Evolutionary conservation across 1,139 yeast species (phyloP), one percentile per base, ranked within the genome.

Genomic region (Blastobotrys arbuscula): DNA sequence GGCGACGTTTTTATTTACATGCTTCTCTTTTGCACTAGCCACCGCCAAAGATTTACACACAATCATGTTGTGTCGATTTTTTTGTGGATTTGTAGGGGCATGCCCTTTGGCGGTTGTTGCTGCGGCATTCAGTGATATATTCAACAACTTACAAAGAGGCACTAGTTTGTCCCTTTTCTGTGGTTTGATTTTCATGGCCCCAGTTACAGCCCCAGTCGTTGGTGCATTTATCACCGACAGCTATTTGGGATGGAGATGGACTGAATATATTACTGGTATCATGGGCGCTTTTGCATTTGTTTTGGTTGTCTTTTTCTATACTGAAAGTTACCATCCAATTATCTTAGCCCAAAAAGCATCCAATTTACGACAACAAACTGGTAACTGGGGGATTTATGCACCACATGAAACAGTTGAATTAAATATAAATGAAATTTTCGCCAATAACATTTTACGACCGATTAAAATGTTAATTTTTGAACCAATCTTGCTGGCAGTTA

Each of bases 91-190:
- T 39, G 15, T 41, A 18, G 50, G 48, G 53, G 86, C 92, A 16
- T 86, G 92, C 8, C 85, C 94, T 0, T 65, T 87, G 61, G 92
- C 85, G 18, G 86, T 84, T 36, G 89, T 84, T 8, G 95, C 94
- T 21, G 95, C 94, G 28, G 77, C 85, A 0, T 81, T 85, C 72
- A 82, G 92, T 3, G 96, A 87, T 62, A 72, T 85, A 71, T 85
- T 78, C 61, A 75, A 75, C 53, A 77, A 81, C 50, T 64, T 64
- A 24, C 58, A 72, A 13, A 76, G 96, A 64, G 95, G 95, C 55
- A 76, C 74, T 34, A 88, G 89, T 9, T 70, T 84, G 58, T 73
- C 79, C n/a, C 53, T 81, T 21, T 85, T 84, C 60, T 71, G 84
- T 1, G 70, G 81, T 64, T 78, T 79, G 50, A 84, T 85, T 34